Base-by-base conservation (phyloP, 1,284 basidiomycete genomes). In the Boletellus dicymbophilus region DNA sequence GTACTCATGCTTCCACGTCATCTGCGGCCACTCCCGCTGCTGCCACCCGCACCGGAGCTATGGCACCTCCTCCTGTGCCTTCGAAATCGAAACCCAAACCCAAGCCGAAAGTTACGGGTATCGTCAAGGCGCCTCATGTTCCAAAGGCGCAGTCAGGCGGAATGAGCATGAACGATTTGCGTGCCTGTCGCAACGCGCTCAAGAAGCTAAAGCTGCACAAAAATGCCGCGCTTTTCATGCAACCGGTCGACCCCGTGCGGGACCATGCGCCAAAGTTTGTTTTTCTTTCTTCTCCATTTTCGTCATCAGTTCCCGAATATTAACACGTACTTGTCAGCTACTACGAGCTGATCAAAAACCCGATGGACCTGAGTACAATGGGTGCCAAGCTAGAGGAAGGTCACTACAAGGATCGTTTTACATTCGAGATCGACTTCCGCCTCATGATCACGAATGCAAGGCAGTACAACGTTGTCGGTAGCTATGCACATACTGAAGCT, bases 311-410 rank as follows among this genome's bases (percentile, higher is more conserved):
- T n/a, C n/a, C 18, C 11, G 1, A 37, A 37, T 33, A 22, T 37
- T 52, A 9, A 66, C 12, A 15, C 1, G 4, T 6, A 38, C 2
- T 15, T 23, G 21, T 46, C 55, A 94, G 92, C 57, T 98, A 98
- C 69, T 93, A 94, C 60, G 84, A 90, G 46, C 73, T 96, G 51
- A 90, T 99, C 71, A 90, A 91, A 67, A 78, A 88, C 15, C 96
- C 97, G 0, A 98, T 99, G 93, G 96, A 99, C 67, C 76, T 99
- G 13, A 86, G 85, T 43, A 95, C 94, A 0, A 91, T 97, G 74
- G 77, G 79, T 20, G 90, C 90, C 47, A 98, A 97, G 70, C 74
- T 99, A 22, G 87, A 93, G 60, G 84, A 81, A 52, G 94, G 94
- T 0, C 82, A 95, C 45, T 99, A 98, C 73, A 80, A 84, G 53